A percentile compares a stretch with the other conserved stretches of the same genome.
These are phyloP conservation scores for Phytophthora hybrid DNA, from an alignment of 352 stramenopile species.

Conservation along the genomic window DNA sequence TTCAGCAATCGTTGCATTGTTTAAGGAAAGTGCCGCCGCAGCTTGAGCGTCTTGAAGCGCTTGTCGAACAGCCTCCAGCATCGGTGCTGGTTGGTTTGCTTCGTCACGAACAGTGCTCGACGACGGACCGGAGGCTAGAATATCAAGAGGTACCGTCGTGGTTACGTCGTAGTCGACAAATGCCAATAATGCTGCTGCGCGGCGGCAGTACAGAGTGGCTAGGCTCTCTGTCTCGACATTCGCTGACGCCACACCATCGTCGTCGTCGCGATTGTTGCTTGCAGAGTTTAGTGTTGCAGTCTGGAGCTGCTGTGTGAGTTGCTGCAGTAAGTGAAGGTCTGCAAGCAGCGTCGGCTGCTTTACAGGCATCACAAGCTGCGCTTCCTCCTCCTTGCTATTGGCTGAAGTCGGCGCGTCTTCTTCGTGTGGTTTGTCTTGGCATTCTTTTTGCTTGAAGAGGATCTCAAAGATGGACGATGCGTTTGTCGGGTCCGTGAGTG, in stretches of 20 bases:
- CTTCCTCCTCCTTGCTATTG: constrained; percentile 19
- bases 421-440: constrained; percentile 19
- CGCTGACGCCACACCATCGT: neutral
- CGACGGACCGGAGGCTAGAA: constrained; percentile 21
- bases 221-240: constrained; percentile 32
- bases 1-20: constrained; percentile 35
- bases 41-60: constrained; percentile 54
- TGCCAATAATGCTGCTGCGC: constrained; percentile 44
- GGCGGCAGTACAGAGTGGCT: constrained; percentile 44
- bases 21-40: constrained; percentile 31
- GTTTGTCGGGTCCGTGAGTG: constrained; percentile 10
- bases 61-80: constrained; percentile 49
- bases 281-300: constrained; percentile 16
- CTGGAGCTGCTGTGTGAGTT: constrained; percentile 39
- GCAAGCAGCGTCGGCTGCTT: constrained; percentile 39
- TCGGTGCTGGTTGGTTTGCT: constrained; percentile 29
- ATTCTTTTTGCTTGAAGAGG: constrained; percentile 39
- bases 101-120: constrained; percentile 10
- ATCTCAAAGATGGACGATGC: constrained; percentile 36
- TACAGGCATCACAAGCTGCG: constrained; percentile 15
- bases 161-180: constrained; percentile 55
- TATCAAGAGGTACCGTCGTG: constrained; percentile 34
- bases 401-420: constrained; percentile 10
- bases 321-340: constrained; percentile 36
- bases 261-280: constrained; percentile 38